Evolutionary conservation across 139 green algal genomes (phyloP).

Genomic region (Chlorella sp.): DNA sequence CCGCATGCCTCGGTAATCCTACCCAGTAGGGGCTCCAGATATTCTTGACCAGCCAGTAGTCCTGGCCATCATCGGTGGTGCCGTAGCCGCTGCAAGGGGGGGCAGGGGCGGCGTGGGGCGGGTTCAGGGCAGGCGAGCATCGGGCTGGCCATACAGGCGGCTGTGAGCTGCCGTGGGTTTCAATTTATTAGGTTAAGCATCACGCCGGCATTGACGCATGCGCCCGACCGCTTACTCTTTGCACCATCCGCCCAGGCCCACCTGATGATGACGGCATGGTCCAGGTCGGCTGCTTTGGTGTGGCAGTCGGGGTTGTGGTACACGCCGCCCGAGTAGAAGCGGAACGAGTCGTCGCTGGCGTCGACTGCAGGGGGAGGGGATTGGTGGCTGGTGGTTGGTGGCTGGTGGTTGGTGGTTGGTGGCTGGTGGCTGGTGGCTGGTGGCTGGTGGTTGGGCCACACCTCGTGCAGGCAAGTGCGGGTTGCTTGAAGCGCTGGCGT

Average conservation of each 20-base stretch:
- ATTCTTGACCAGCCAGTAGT: constrained; percentile 69
- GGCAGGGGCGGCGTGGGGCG: not conserved
- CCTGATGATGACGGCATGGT: constrained; percentile 67
- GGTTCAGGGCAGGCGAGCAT: not conserved
- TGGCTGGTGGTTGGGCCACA: not conserved
- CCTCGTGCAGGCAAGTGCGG: not conserved
- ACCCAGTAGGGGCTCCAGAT: constrained; percentile 51
- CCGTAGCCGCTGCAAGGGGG: constrained; percentile 37
- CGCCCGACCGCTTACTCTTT: too few relatives aligned
- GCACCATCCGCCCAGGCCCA: not conserved
- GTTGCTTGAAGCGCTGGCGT: too few relatives aligned
- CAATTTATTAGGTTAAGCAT: too few relatives aligned
- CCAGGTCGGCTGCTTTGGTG: constrained; percentile 40
- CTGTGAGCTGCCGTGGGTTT: not conserved
- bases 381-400: not conserved
- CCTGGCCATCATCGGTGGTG: constrained; percentile 40
- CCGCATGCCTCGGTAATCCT: not conserved
- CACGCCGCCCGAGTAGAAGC: constrained; percentile 54
- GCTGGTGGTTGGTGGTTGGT: too few relatives aligned
- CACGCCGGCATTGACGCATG: too few relatives aligned
- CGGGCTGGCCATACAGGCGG: not conserved
- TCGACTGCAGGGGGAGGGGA: constrained; percentile 6
- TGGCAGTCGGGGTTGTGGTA: constrained; percentile 41
- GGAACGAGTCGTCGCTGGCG: constrained; percentile 30
- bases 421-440: too few relatives aligned